phyloP scores from a whole-genome alignment of 129 eudicot species.

The Escallonia rubra region DNA sequence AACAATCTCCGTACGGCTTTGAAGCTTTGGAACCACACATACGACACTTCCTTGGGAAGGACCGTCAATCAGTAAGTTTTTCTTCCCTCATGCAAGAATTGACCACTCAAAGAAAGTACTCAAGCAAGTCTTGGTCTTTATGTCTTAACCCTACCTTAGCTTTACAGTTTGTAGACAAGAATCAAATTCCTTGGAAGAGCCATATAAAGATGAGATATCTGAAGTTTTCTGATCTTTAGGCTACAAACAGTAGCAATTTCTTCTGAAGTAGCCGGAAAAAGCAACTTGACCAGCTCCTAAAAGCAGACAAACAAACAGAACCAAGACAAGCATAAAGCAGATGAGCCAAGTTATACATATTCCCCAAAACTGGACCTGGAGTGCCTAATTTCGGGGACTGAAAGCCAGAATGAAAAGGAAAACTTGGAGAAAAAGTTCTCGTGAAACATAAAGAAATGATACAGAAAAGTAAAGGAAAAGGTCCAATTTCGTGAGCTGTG shows the following conservation, averaged over 20 bases:
- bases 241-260: constrained; percentile 5
- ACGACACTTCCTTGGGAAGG: background rate
- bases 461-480: constrained; percentile 5
- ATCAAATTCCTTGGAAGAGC: background rate
- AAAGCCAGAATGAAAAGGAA: constrained; percentile 1
- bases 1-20: background rate
- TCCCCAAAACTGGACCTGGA: constrained; percentile 3
- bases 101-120: background rate
- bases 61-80: background rate
- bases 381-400: constrained; percentile 23
- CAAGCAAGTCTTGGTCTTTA: background rate
- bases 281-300: constrained; percentile 2
- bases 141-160: background rate
- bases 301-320: constrained; percentile 8
- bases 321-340: constrained; percentile 13
- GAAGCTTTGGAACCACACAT: background rate
- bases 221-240: background rate
- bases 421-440: constrained; percentile 2
- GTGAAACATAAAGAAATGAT: constrained; percentile 1
- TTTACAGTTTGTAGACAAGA: too few relatives aligned
- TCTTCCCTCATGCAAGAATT: background rate
- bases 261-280: too few relatives aligned
- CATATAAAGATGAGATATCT: background rate
- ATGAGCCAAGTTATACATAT: constrained; percentile 2
- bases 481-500: constrained; percentile 26